A percentile compares a stretch with the other conserved stretches of the same genome.
Conservation (phyloP, 2,329 filamentous ascomycete species). For the Sporothrix globosa region DNA sequence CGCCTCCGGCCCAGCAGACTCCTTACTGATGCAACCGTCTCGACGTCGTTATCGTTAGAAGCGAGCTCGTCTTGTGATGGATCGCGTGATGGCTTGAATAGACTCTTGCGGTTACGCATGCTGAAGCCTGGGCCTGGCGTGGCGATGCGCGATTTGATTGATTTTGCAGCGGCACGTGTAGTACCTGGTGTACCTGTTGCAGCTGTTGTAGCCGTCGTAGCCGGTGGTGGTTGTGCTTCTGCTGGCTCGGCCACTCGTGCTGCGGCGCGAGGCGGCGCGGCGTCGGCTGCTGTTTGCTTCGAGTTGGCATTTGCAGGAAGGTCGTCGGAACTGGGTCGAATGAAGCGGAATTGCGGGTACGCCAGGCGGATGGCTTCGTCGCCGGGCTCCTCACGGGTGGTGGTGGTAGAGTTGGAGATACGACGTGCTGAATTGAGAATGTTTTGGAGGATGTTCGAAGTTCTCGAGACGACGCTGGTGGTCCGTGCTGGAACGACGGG, state of each 20-base stretch:
- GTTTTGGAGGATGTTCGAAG: constrained; percentile 34
- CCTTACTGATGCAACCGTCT: constrained; percentile 22
- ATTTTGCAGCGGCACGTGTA: not conserved
- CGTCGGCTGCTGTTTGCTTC: not conserved
- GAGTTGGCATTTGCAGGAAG: not conserved
- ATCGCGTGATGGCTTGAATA: constrained; percentile 24
- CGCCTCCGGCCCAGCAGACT: constrained; percentile 27
- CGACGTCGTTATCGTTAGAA: constrained; percentile 21
- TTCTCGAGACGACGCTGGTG: constrained; percentile 28
- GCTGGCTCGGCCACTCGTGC: not conserved
- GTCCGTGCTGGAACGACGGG: constrained; percentile 30
- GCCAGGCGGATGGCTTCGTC: constrained; percentile 33
- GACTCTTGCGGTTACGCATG: constrained; percentile 21
- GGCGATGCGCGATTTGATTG: constrained; percentile 28
- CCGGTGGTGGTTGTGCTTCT: not conserved
- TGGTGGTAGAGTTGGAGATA: not conserved
- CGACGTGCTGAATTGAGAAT: constrained; percentile 35
- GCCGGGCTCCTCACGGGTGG: constrained; percentile 23
- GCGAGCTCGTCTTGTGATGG: constrained; percentile 31
- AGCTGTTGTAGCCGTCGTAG: not conserved
- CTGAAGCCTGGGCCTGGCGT: constrained; percentile 28
- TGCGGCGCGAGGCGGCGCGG: not conserved
- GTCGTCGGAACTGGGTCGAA: constrained; percentile 31
- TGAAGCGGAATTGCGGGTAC: constrained; percentile 35
- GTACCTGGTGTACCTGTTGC: not conserved